These are phyloP conservation scores for Inga leiocalycina DNA, from an alignment of 306 rosid genomes.

Conservation along the genomic window DNA sequence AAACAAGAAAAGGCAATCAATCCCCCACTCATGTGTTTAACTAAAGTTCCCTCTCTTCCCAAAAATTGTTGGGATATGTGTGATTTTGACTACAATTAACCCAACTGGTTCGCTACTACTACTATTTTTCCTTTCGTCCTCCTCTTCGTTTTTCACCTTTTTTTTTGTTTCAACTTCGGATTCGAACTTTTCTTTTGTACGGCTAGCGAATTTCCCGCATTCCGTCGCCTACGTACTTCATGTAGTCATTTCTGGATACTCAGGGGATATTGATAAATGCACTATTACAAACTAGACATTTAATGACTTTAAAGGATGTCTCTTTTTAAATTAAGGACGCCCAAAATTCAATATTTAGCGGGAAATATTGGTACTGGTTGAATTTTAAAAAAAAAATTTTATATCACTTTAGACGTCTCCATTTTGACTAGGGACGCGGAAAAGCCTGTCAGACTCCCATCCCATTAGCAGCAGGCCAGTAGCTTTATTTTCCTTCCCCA, in stretches of 20 bases:
- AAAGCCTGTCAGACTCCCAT: too few species aligned
- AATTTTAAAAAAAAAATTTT: too few species aligned
- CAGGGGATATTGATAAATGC: too few species aligned
- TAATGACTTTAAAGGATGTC: too few species aligned
- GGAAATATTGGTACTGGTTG: too few species aligned
- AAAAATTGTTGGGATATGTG: constrained; percentile 10
- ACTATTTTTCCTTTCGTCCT: not conserved
- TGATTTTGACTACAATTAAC: constrained; percentile 15
- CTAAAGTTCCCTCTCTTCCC: not conserved
- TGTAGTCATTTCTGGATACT: not conserved
- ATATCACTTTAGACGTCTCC: too few species aligned
- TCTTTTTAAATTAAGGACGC: too few species aligned
- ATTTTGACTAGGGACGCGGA: too few species aligned
- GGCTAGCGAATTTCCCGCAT: not conserved
- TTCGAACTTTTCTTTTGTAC: not conserved
- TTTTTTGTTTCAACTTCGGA: not conserved
- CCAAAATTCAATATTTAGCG: too few species aligned
- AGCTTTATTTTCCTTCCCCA: too few species aligned
- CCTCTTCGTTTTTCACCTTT: not conserved
- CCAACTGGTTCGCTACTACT: not conserved
- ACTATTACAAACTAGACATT: too few species aligned
- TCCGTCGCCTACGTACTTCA: not conserved
- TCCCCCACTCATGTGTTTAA: not conserved
- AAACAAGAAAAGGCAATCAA: constrained; percentile 26
- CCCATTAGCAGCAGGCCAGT: too few species aligned